Conservation (phyloP, 805 yeast genomes). For the Metschnikowia similis region DNA sequence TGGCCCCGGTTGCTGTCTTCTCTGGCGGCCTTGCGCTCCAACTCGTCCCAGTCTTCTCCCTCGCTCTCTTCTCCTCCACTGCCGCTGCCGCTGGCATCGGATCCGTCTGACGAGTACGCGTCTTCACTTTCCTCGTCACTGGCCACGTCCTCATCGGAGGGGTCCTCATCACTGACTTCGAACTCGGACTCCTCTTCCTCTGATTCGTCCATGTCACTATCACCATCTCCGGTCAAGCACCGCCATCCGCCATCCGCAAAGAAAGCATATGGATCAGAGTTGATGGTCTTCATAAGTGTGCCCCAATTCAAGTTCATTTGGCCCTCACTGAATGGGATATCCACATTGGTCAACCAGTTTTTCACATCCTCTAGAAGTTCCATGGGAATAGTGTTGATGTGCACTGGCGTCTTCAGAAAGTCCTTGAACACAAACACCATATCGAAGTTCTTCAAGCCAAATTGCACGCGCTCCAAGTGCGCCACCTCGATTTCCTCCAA, state of each 20-base stretch:
- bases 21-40: conserved; percentile 53
- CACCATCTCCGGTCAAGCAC: conserved; percentile 86
- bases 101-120: conserved; percentile 37
- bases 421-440: conserved; percentile 95
- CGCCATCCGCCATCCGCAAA: conserved; percentile 95
- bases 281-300: conserved; percentile 89
- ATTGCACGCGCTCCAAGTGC: conserved; percentile 94
- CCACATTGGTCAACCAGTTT: conserved; percentile 97
- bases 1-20: conserved; percentile 33
- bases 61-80: conserved; percentile 33
- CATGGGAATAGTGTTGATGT: conserved; percentile 92
- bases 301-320: conserved; percentile 95
- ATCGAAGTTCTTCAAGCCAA: conserved; percentile 94
- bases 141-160: conserved; percentile 57
- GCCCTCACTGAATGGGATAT: conserved; percentile 90
- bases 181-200: conserved; percentile 70
- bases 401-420: conserved; percentile 80
- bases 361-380: conserved; percentile 87
- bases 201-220: conserved; percentile 58
- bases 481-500: conserved; percentile 91
- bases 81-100: conserved; percentile 26
- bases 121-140: conserved; percentile 46
- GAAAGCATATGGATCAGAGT: conserved; percentile 90
- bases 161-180: conserved; percentile 59
- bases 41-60: conserved; percentile 58